Evolutionary conservation across 2,329 filamentous ascomycete genomes (phyloP).

Genomic region (Tolypocladium album): DNA sequence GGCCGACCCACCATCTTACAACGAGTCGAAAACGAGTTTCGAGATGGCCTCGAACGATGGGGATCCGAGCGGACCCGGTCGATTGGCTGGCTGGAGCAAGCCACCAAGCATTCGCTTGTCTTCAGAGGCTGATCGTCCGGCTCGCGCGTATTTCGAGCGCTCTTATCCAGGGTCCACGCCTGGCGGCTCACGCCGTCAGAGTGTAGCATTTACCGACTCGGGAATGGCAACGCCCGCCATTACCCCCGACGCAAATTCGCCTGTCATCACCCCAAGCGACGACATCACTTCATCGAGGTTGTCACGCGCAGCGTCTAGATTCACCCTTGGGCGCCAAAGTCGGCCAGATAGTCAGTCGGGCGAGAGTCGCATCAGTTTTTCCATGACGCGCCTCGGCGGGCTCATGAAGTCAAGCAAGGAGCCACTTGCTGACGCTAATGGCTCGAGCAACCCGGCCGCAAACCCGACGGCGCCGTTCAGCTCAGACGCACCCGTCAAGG

Average conservation of each 20-base stretch:
- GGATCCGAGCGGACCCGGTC: conserved; percentile 1
- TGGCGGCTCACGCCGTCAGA: conserved; percentile 35
- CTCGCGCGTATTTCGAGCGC: conserved; percentile 35
- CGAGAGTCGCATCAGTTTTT: conserved; percentile 46
- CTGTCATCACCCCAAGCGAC: conserved; percentile 34
- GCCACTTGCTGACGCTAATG: conserved; percentile 15
- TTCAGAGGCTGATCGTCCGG: conserved; percentile 37
- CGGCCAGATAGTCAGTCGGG: conserved; percentile 48
- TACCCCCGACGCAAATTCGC: conserved; percentile 24
- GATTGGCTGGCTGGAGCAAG: conserved; percentile 16
- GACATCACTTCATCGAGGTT: conserved; percentile 43
- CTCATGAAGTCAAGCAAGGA: conserved; percentile 43
- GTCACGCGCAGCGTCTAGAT: conserved; percentile 46
- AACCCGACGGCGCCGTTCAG: conserved; percentile 14
- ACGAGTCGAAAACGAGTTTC: conserved; percentile 35
- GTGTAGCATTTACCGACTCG: conserved; percentile 37
- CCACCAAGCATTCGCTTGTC: conserved; percentile 45
- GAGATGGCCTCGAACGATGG: conserved; percentile 17
- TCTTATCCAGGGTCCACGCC: conserved; percentile 23
- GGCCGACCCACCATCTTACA: conserved; percentile 48
- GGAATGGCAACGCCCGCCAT: conserved; percentile 25
- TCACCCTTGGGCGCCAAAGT: conserved; percentile 37
- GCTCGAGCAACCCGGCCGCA: conserved; percentile 13
- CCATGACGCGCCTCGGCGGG: conserved; percentile 43
- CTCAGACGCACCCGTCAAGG: conserved; percentile 10